Conservation (phyloP, 768 basidiomycete species). For the Terana coerulea region DNA sequence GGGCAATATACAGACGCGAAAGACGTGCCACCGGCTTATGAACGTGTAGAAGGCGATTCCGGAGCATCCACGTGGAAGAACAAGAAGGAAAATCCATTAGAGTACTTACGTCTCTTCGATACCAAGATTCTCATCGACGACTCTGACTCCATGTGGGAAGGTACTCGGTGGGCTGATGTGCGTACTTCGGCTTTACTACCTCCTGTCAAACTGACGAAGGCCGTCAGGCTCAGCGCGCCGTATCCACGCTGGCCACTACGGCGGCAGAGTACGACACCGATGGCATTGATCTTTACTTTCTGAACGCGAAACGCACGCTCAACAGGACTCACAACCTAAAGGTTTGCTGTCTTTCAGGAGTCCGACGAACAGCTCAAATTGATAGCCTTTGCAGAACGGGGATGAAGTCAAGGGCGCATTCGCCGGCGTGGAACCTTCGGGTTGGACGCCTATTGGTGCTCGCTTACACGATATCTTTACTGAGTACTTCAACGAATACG, state of each 20-base stretch:
- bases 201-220: too few species aligned
- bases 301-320: constrained; percentile 36
- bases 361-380: background rate
- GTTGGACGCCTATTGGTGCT: too few species aligned
- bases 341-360: background rate
- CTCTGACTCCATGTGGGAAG: constrained; percentile 49
- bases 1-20: too few species aligned
- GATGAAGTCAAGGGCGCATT: background rate
- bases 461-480: too few species aligned
- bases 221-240: constrained; percentile 43
- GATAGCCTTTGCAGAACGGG: background rate
- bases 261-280: constrained; percentile 50
- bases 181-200: too few species aligned
- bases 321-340: background rate
- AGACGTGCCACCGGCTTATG: too few species aligned
- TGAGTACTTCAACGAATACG: too few species aligned
- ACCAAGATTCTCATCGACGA: constrained; percentile 61
- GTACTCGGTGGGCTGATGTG: constrained; percentile 49
- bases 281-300: constrained; percentile 61
- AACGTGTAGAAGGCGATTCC: too few species aligned
- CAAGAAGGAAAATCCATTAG: constrained; percentile 23
- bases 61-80: background rate
- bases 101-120: constrained; percentile 44
- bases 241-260: constrained; percentile 44
- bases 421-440: background rate